Conservation (phyloP, 2,329 filamentous ascomycete species). For the Penicillium sp. region DNA sequence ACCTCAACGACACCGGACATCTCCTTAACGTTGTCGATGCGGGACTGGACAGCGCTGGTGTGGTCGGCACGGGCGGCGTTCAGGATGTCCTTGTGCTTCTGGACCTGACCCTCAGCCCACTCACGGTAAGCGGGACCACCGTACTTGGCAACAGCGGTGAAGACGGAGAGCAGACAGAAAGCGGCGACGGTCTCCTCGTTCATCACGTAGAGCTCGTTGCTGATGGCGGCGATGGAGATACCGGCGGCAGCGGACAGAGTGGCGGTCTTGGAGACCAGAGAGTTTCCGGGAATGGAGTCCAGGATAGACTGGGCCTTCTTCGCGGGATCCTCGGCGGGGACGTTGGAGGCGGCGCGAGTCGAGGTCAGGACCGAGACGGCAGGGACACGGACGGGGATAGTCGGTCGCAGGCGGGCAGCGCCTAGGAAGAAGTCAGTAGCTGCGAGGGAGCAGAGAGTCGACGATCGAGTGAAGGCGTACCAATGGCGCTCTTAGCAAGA, state of each 20-base stretch:
- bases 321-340: slow-evolving; percentile 87
- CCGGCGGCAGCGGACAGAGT: slow-evolving; percentile 92
- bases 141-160: slow-evolving; percentile 89
- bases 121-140: slow-evolving; percentile 88
- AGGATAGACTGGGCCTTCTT: slow-evolving; percentile 96
- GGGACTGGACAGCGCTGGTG: slow-evolving; percentile 90
- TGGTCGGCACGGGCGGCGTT: slow-evolving; percentile 94
- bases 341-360: slow-evolving; percentile 73
- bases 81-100: slow-evolving; percentile 93
- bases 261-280: slow-evolving; percentile 91
- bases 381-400: slow-evolving; percentile 76
- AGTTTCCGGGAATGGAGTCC: slow-evolving; percentile 90
- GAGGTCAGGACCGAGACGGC: slow-evolving; percentile 71
- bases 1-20: slow-evolving; percentile 92
- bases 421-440: slow-evolving; percentile 59
- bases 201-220: slow-evolving; percentile 99
- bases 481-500: slow-evolving; percentile 91
- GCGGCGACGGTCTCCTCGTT: slow-evolving; percentile 98
- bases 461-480: slow-evolving; percentile 63
- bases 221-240: slow-evolving; percentile 91
- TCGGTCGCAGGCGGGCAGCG: slow-evolving; percentile 87
- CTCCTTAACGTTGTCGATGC: slow-evolving; percentile 93
- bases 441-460: slow-evolving; percentile 19
- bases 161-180: slow-evolving; percentile 90
- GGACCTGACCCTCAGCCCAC: slow-evolving; percentile 86